Base-by-base conservation (phyloP, 2,329 filamentous ascomycete species). In the Penicillium frequentans region DNA sequence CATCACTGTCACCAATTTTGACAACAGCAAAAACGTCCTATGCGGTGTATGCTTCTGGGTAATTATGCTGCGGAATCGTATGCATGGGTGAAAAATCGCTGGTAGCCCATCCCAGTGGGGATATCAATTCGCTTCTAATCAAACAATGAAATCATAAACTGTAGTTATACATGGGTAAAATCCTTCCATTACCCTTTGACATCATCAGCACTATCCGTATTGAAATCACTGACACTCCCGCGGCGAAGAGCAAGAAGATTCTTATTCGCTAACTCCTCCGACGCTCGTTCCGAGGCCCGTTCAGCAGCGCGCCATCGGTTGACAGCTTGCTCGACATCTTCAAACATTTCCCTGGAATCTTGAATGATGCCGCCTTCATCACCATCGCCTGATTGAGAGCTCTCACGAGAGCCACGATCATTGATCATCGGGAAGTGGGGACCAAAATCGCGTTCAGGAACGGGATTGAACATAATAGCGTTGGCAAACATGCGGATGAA, bases 401-500 rank as follows among this genome's bases (percentile, higher is more conserved):
- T 71, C 57, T 68, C 70, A 29, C 65, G 64, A 23, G 68, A 71
- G 27, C 66, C 72, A 54, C 64, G 68, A 72, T 64, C 82, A 70
- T 63, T 80, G 72, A 59, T 80, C 80, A 71, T 75, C 49, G 64
- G 73, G 62, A 92, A 90, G 0, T 81, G 78, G 2, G 82, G 79
- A 0, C 88, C 88, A 10, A 89, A 86, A 0, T 89, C 89, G 26
- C 88, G 84, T 63, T 90, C 81, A 0, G 89, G 87, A 60, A 96
- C 91, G 0, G 90, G 87, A 67, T 98, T 98, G 80, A 96, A 99
- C 95, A 99, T 98, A 75, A 97, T 90, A 19, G 95, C 93, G 69
- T 98, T 98, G 64, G 92, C 91, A 73, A 98, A 96, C 90, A 98
- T 97, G 67, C 96, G 90, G 66, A 96, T 91, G 11, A 98, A 80